These are phyloP conservation scores for Beauveria rudraprayagi DNA, from an alignment of 2,329 filamentous ascomycete genomes.

Conservation along the genomic window DNA sequence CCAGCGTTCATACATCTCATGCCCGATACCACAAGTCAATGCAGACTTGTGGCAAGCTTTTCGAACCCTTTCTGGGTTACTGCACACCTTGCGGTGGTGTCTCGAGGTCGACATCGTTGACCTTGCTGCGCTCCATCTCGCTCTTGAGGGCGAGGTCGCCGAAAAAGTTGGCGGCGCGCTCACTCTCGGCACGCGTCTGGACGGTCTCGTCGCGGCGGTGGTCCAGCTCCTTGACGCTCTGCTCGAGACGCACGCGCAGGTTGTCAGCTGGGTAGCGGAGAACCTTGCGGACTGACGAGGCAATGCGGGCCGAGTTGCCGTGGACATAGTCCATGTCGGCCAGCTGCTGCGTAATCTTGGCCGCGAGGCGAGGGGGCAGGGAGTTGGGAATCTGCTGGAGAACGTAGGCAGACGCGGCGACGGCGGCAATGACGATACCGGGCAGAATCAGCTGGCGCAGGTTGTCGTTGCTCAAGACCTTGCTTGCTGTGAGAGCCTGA, in stretches of 20 bases:
- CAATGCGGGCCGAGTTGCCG: slow-evolving; percentile 75
- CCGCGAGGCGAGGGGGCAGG: slow-evolving; percentile 74
- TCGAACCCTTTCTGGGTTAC: not conserved
- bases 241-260: slow-evolving; percentile 73
- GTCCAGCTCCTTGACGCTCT: slow-evolving; percentile 76
- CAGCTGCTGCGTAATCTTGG: slow-evolving; percentile 77
- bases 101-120: slow-evolving; percentile 48
- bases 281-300: slow-evolving; percentile 77
- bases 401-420: slow-evolving; percentile 71
- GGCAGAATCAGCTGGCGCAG: slow-evolving; percentile 74
- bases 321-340: slow-evolving; percentile 86
- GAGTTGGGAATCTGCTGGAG: slow-evolving; percentile 82
- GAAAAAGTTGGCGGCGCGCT: slow-evolving; percentile 86
- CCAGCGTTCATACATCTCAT: not conserved
- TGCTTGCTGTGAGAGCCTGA: slow-evolving; percentile 72
- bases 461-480: slow-evolving; percentile 72
- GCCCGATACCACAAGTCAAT: not conserved
- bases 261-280: slow-evolving; percentile 82
- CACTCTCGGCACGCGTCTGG: slow-evolving; percentile 75
- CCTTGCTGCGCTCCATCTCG: slow-evolving; percentile 39
- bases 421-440: slow-evolving; percentile 65
- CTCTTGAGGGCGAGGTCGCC: slow-evolving; percentile 68
- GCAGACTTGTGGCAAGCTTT: not conserved
- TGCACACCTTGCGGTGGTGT: slow-evolving; percentile 34
- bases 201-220: slow-evolving; percentile 71